Conservation (phyloP, 768 basidiomycete species). For the Auricularia auricula-judae region DNA sequence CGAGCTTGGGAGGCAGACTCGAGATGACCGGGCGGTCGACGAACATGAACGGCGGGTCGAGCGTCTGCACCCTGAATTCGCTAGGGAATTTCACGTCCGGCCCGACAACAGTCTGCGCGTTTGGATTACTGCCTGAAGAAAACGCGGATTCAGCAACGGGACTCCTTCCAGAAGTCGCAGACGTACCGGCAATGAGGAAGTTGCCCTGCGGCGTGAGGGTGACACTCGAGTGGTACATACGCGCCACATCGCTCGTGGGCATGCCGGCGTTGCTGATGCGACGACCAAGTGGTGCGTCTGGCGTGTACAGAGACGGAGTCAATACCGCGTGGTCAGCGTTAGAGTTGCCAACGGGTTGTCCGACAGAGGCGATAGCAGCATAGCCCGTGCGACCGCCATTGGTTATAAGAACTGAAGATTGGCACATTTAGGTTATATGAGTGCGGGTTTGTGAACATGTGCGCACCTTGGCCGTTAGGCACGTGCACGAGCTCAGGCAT, state of each 20-base stretch:
- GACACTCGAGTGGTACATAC: slow-evolving; percentile 39
- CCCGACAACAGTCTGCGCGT: neutral
- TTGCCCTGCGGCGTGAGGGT: slow-evolving; percentile 61
- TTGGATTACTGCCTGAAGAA: neutral
- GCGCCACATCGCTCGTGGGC: slow-evolving; percentile 19
- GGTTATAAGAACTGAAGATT: slow-evolving; percentile 18
- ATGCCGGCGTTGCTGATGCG: slow-evolving; percentile 21
- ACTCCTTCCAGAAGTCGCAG: neutral
- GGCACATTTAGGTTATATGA: neutral
- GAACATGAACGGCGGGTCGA: slow-evolving; percentile 33
- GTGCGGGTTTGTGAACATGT: neutral
- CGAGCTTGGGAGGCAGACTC: slow-evolving; percentile 26
- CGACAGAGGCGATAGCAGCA: slow-evolving; percentile 39
- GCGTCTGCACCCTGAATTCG: slow-evolving; percentile 33
- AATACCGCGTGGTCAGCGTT: slow-evolving; percentile 28
- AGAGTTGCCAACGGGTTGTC: slow-evolving; percentile 38
- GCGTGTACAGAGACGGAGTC: slow-evolving; percentile 24
- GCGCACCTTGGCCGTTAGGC: slow-evolving; percentile 21
- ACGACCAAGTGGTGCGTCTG: slow-evolving; percentile 19
- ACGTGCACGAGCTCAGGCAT: slow-evolving; percentile 18
- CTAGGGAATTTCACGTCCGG: slow-evolving; percentile 15
- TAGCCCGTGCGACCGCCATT: slow-evolving; percentile 33
- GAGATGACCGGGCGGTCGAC: slow-evolving; percentile 23
- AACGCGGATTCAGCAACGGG: neutral
- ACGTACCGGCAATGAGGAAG: slow-evolving; percentile 59